Evolutionary conservation across 768 basidiomycete species (phyloP).

Genomic region (Solioccasus polychromus): DNA sequence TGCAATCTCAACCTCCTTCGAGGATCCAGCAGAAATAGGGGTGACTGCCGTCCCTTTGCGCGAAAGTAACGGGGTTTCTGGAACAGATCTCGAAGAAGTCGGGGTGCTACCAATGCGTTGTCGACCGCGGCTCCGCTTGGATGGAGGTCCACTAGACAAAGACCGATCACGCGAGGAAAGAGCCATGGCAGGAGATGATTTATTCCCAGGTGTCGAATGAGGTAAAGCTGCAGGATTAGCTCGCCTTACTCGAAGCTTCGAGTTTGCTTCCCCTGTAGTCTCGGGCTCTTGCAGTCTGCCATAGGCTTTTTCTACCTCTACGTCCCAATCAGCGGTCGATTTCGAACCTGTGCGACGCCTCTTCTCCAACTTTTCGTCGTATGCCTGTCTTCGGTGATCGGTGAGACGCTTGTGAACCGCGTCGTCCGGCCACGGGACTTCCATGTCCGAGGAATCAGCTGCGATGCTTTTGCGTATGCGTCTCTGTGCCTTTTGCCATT

Average conservation of each 20-base stretch:
- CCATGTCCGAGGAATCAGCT: constrained; percentile 35
- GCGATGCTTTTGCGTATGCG: constrained; percentile 31
- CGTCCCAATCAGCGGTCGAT: constrained; percentile 25
- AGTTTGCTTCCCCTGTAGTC: constrained; percentile 19
- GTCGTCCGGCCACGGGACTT: constrained; percentile 38
- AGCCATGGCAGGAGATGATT: constrained; percentile 12
- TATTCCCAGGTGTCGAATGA: constrained; percentile 8
- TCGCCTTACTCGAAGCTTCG: constrained; percentile 23
- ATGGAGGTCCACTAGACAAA: constrained; percentile 8
- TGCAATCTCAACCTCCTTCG: background rate
- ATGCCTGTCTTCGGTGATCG: constrained; percentile 42
- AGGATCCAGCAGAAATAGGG: constrained; percentile 15
- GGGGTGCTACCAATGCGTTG: constrained; percentile 3
- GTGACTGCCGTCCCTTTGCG: constrained; percentile 6
- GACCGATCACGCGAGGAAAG: constrained; percentile 12
- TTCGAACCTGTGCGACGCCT: constrained; percentile 2
- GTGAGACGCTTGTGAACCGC: constrained; percentile 44
- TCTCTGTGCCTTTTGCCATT: constrained; percentile 36
- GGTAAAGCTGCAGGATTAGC: constrained; percentile 1
- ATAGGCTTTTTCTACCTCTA: constrained; percentile 22
- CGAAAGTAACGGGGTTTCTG: constrained; percentile 1
- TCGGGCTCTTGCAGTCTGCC: constrained; percentile 25
- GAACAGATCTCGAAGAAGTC: constrained; percentile 5
- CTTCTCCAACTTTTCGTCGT: constrained; percentile 40
- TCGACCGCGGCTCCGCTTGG: constrained; percentile 9